A percentile compares a stretch with the other conserved stretches of the same genome.
Evolutionary conservation across 805 yeast genomes (phyloP).

Genomic region (Saccharomyces paradoxus): DNA sequence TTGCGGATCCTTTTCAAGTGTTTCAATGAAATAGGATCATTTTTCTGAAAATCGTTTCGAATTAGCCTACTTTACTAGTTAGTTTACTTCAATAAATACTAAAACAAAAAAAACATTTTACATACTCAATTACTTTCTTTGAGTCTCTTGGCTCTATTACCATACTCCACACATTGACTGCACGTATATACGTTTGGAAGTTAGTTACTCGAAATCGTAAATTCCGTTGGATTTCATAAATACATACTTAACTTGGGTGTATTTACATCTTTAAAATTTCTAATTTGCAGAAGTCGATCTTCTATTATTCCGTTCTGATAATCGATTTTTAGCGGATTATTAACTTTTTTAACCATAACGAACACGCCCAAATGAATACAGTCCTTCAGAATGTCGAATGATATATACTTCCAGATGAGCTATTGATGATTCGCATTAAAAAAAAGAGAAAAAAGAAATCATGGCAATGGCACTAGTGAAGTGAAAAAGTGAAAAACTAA

Average conservation of each 20-base stretch:
- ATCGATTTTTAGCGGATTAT: conserved; percentile 36
- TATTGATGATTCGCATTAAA: neutral
- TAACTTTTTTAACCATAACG: conserved; percentile 34
- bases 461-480: neutral
- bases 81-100: neutral
- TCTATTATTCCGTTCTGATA: conserved; percentile 39
- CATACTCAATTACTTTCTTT: conserved; percentile 19
- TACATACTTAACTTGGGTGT: conserved; percentile 23
- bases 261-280: conserved; percentile 17
- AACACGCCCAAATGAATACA: neutral
- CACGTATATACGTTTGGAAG: neutral
- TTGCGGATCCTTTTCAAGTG: conserved; percentile 50
- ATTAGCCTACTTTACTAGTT: conserved; percentile 11
- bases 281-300: conserved; percentile 39
- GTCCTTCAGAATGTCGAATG: neutral
- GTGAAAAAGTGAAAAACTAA: neutral
- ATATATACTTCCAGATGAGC: neutral
- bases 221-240: neutral
- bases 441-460: neutral
- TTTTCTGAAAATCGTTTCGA: conserved; percentile 17
- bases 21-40: conserved; percentile 24
- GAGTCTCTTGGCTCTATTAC: conserved; percentile 35
- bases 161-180: conserved; percentile 41
- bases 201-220: neutral
- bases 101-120: neutral